These are phyloP conservation scores for Plantago elongata DNA, from an alignment of 257 asterid genomes.

Conservation along the genomic window DNA sequence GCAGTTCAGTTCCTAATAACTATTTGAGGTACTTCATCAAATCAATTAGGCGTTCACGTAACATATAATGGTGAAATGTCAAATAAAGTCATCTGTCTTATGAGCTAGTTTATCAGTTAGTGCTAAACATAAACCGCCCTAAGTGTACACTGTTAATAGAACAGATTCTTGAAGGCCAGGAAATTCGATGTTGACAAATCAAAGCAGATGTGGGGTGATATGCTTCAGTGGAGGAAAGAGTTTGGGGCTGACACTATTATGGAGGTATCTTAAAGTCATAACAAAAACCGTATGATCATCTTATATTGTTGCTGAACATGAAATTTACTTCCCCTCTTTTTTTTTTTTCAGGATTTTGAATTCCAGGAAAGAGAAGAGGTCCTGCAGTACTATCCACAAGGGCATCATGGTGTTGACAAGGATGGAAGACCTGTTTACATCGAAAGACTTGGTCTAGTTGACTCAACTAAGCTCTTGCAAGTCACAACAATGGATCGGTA, in stretches of 20 bases:
- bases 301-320: neutral
- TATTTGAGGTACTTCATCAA: no score
- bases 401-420: slow-evolving; percentile 97
- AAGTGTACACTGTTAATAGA: neutral
- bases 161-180: slow-evolving; percentile 88
- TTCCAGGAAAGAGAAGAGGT: slow-evolving; percentile 90
- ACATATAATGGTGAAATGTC: no score
- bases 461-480: slow-evolving; percentile 74
- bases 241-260: slow-evolving; percentile 74
- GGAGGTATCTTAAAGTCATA: slow-evolving; percentile 47
- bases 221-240: slow-evolving; percentile 98
- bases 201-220: slow-evolving; percentile 96
- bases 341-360: slow-evolving; percentile 54
- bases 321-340: neutral
- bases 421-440: slow-evolving; percentile 89
- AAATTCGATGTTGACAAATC: slow-evolving; percentile 87
- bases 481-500: slow-evolving; percentile 86
- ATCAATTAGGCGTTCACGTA: no score
- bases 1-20: no score
- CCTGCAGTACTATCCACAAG: slow-evolving; percentile 89
- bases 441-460: slow-evolving; percentile 81
- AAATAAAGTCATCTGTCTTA: no score
- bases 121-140: no score
- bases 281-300: neutral
- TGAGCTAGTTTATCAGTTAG: neutral